Base-by-base conservation (phyloP, 805 yeast species). In the Wickerhamiella hasegawae region DNA sequence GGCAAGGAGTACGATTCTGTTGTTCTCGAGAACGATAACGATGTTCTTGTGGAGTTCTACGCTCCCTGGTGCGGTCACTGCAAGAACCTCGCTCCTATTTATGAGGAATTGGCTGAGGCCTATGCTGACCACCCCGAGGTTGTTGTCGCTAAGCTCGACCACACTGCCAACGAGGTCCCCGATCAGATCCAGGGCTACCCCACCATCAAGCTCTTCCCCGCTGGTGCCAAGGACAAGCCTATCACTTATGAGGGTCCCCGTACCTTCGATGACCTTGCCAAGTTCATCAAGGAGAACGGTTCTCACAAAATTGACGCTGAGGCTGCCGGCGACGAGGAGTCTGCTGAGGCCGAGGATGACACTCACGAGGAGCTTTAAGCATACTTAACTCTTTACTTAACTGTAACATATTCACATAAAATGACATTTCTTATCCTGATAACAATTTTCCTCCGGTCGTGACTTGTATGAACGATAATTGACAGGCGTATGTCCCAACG, bases 11-110 rank as follows among this genome's bases (percentile, higher is more conserved):
- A 82, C 60, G 77, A 79, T 34, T 71, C 67, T 23, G 60, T 82
- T 40, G 68, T 82, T 14, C 56, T 66, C 36, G 67, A 71, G 31
- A 67, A 77, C 4, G 73, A 69, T 23, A 78, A 77, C 63, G 77
- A 74, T 47, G 69, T 85, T 8, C 65, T 83, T 42, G 81, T 82
- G 43, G 79, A 82, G 59, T 76, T 73, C 57, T 71, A 68, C 51
- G 77, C 78, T 26, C 72, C 93, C 62, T 85, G 95, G 95, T 84
- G 94, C 66, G 92, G 94, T 32, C 94, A 84, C 67, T 83, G 95
- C 67, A 83, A 82, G 68, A 80, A 71, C 60, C 68, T 84, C 56
- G 87, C 87, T 35, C 94, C 95, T 53, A 67, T 65, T 39, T 87
- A 74, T 66, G 92, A 81, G 55, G 90, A 85, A 54, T 70, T 90